Evolutionary conservation across 164 flowering plant species (phyloP).

Genomic region (Kingdonia uniflora): DNA sequence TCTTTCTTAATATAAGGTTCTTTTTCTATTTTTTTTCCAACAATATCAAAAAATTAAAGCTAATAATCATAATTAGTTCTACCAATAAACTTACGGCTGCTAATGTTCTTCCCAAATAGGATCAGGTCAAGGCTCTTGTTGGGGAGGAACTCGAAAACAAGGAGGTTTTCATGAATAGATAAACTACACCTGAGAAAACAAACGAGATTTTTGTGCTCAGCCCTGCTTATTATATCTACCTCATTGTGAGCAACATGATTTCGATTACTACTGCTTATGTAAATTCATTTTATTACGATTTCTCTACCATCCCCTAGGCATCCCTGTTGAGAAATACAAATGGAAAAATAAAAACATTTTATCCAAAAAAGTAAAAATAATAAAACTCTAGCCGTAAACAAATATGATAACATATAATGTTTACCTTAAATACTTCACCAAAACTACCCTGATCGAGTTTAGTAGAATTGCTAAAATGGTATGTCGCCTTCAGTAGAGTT

Average conservation of each 20-base stretch:
- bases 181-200: slow-evolving; percentile 37
- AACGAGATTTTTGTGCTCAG: slow-evolving; percentile 37
- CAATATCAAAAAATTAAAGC: neutral
- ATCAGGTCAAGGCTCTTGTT: slow-evolving; percentile 33
- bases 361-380: neutral
- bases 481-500: slow-evolving; percentile 23
- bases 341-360: neutral
- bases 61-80: neutral
- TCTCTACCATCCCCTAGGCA: slow-evolving; percentile 40
- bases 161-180: slow-evolving; percentile 20
- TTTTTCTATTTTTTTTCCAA: slow-evolving; percentile 13
- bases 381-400: no score
- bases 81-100: neutral
- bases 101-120: slow-evolving; percentile 9
- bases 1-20: slow-evolving; percentile 38
- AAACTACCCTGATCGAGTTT: slow-evolving; percentile 32
- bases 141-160: slow-evolving; percentile 39
- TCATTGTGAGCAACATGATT: slow-evolving; percentile 26
- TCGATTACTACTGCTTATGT: slow-evolving; percentile 10
- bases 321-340: no score
- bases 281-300: slow-evolving; percentile 39
- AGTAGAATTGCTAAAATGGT: slow-evolving; percentile 15
- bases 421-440: slow-evolving; percentile 35
- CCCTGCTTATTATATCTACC: slow-evolving; percentile 31
- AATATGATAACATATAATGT: neutral